Percentiles rank a stretch among this genome's conserved stretches.
Conservation (phyloP, 1,284 basidiomycete genomes). For the Apiotrichum brassicae region DNA sequence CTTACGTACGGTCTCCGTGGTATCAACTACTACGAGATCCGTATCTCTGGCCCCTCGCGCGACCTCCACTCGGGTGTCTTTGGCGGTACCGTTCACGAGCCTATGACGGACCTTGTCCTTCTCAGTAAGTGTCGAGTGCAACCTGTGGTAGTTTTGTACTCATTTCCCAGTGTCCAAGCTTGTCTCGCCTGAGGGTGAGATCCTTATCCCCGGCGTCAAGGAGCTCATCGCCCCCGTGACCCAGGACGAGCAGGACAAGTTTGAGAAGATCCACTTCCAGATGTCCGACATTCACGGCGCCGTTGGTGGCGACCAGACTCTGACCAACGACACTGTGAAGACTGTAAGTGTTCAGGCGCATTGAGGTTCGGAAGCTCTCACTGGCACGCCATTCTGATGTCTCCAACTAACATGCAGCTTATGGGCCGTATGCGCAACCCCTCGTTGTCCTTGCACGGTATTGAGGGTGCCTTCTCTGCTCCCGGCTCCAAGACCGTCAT, state of each 20-base stretch:
- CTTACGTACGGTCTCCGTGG: conserved; percentile 61
- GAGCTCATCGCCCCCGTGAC: conserved; percentile 76
- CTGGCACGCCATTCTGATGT: too few species aligned
- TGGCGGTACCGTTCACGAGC: conserved; percentile 79
- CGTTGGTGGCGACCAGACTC: conserved; percentile 68
- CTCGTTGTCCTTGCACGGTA: conserved; percentile 87
- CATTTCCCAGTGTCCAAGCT: conserved; percentile 58
- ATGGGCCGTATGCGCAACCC: conserved; percentile 56
- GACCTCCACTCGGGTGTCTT: conserved; percentile 93
- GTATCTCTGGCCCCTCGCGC: conserved; percentile 72
- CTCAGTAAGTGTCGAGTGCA: conserved; percentile 40
- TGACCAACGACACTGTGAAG: conserved; percentile 73
- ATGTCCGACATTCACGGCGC: conserved; percentile 68
- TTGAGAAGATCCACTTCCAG: conserved; percentile 67
- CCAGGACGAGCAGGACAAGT: conserved; percentile 66
- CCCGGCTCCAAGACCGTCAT: conserved; percentile 92
- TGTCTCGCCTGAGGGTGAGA: conserved; percentile 73
- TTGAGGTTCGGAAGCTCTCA: not conserved
- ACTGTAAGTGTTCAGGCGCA: conserved; percentile 46
- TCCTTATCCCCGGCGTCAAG: conserved; percentile 85
- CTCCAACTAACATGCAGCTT: too few species aligned
- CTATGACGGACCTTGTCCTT: conserved; percentile 58
- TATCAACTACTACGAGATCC: conserved; percentile 80
- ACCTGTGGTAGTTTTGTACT: not conserved
- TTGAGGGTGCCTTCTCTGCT: conserved; percentile 90